These are phyloP conservation scores for Aspergillus ellipticus DNA, from an alignment of 495 filamentous ascomycete species.

Conservation along the genomic window DNA sequence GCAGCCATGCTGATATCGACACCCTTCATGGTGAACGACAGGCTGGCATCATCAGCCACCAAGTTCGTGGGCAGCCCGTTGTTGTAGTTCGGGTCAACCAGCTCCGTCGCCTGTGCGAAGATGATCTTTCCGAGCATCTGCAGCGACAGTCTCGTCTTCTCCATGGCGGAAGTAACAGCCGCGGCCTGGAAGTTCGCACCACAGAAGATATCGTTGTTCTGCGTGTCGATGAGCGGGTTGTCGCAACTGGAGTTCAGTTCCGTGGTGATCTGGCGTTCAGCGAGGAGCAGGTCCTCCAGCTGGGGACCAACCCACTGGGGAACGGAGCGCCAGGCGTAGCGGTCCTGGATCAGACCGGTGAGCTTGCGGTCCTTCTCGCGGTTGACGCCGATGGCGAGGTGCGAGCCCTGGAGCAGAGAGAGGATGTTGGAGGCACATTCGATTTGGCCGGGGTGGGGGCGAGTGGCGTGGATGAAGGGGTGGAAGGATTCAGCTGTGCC, in stretches of 20 bases:
- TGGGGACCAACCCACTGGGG: constrained; percentile 64
- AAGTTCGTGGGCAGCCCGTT: constrained; percentile 59
- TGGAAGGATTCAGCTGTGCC: constrained; percentile 56
- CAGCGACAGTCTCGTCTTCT: constrained; percentile 52
- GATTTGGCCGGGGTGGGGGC: constrained; percentile 60
- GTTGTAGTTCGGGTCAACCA: constrained; percentile 54
- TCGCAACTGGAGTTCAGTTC: constrained; percentile 64
- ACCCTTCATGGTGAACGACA: constrained; percentile 56
- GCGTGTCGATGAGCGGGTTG: constrained; percentile 57
- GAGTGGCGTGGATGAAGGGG: constrained; percentile 54
- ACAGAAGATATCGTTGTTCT: constrained; percentile 35
- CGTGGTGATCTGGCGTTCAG: constrained; percentile 49
- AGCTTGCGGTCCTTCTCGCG: constrained; percentile 20
- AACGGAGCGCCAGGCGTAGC: constrained; percentile 57
- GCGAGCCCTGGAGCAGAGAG: constrained; percentile 43
- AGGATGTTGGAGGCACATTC: constrained; percentile 56
- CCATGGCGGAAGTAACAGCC: constrained; percentile 60
- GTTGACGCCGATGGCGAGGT: constrained; percentile 22
- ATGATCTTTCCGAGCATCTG: constrained; percentile 59
- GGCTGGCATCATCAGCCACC: constrained; percentile 48
- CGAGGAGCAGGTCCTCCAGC: constrained; percentile 57
- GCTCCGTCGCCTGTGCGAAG: constrained; percentile 55
- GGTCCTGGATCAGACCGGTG: constrained; percentile 54
- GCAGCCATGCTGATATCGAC: constrained; percentile 62
- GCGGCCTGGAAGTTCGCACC: constrained; percentile 65